Evolutionary conservation across 768 basidiomycete genomes (phyloP), one percentile per base, ranked within the genome.

Genomic region (Clitopilus passeckerianus): DNA sequence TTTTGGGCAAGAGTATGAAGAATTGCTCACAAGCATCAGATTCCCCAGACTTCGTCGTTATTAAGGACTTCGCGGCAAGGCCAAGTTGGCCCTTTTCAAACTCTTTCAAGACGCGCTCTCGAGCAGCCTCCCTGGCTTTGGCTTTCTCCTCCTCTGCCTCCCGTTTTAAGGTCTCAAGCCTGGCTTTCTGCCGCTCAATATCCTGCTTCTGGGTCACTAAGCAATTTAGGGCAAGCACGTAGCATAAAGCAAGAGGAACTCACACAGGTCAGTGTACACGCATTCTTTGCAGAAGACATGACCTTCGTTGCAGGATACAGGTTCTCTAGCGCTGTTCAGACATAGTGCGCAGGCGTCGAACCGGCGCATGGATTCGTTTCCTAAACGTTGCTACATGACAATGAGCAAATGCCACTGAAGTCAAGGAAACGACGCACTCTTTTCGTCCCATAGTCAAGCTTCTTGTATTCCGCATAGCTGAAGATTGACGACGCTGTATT

Each of bases 241-340:
- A 14, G n/a, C 16, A 41, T 10, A 27, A 7, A 43, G 27, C 57
- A 6, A 30, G 52, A 22, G 10, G 20, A 57, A 75, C 88, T 70
- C 75, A 91, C 90, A 71, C 27, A 96, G 83, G 68, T 95, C 92
- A 1, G 89, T 85, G 60, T 95, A 86, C 23, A 89, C 89, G 66
- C 97, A 98, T 74, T 98, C 96, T 69, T 90, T 93, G 80, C 97
- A 99, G 71, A 94, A 98, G 22, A 98, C 65, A 72, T 98, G 97
- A 0, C 97, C 97, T 55, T 91, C 83, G 27, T 77, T 71, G 67
- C 97, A 98, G 10, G 88, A 83, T 34, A 95, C 77, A 0, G 96
- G 93, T 56, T 94, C 89, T 53, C 91, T 77, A 5, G 92, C 95
- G 43, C 82, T 80, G 57, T 91, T 86, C 34, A 97, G 77, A 71